Conservation (phyloP, 345 rosid genomes). For the Reutealis trisperma region DNA sequence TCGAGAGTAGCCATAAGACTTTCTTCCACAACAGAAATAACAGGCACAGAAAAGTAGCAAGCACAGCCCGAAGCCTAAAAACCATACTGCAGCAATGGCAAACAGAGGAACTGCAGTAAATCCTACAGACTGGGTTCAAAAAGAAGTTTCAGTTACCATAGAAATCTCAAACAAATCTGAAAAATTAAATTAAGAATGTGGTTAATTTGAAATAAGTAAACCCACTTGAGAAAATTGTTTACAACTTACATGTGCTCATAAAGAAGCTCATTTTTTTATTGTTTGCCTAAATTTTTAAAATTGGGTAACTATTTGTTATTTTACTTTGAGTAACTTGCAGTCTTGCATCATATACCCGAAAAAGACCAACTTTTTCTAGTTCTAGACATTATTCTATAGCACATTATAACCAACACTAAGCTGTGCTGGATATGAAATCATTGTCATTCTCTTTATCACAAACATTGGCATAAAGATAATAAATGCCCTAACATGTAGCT, state of each 20-base stretch:
- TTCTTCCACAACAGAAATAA: slow-evolving; percentile 47
- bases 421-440: background rate
- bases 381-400: background rate
- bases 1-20: slow-evolving; percentile 58
- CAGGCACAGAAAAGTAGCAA: slow-evolving; percentile 50
- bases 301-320: background rate
- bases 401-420: background rate
- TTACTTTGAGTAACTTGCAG: background rate
- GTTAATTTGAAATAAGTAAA: background rate
- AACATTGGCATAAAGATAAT: background rate
- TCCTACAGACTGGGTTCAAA: slow-evolving; percentile 75
- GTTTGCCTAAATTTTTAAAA: background rate
- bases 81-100: slow-evolving; percentile 67
- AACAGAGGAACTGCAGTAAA: slow-evolving; percentile 78
- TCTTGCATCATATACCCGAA: background rate
- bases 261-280: background rate
- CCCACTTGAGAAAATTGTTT: background rate
- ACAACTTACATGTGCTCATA: background rate
- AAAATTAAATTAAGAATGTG: background rate
- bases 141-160: slow-evolving; percentile 15
- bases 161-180: background rate
- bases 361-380: background rate
- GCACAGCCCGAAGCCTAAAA: slow-evolving; percentile 69
- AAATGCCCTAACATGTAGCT: background rate
- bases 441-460: background rate